Conservation (phyloP, 225 moss, liverwort and hornwort genomes). For the Anthoceros angustus region DNA sequence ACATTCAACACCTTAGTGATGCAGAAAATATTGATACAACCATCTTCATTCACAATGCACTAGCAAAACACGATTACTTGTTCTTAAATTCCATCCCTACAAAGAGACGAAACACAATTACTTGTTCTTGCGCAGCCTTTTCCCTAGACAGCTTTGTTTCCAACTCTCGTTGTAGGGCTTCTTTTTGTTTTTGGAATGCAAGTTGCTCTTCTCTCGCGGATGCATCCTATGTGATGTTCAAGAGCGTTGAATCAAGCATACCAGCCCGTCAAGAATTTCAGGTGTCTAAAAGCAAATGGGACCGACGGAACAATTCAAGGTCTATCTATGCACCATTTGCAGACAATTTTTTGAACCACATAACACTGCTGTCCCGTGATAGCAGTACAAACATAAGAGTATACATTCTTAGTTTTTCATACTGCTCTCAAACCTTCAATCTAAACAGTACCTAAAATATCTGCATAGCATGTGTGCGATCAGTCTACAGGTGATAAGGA, state of each 20-base stretch:
- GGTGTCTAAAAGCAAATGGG: too few species aligned
- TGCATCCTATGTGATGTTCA: slow-evolving; percentile 14
- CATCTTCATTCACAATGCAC: not conserved
- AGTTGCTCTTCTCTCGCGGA: slow-evolving; percentile 16
- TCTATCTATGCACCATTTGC: too few species aligned
- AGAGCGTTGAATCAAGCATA: not conserved
- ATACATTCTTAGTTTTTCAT: too few species aligned
- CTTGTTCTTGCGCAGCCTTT: slow-evolving; percentile 12
- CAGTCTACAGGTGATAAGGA: not conserved
- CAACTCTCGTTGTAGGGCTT: slow-evolving; percentile 17
- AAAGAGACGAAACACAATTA: not conserved
- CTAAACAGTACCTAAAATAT: not conserved
- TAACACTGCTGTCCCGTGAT: too few species aligned
- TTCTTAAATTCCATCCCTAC: not conserved
- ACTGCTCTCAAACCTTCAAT: too few species aligned
- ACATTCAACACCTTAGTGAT: not conserved
- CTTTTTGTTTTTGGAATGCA: slow-evolving; percentile 17
- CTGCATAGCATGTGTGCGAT: not conserved
- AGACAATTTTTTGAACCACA: too few species aligned
- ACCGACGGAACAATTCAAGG: too few species aligned
- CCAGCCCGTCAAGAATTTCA: not conserved
- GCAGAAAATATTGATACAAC: not conserved
- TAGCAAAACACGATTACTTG: not conserved
- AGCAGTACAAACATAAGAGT: too few species aligned
- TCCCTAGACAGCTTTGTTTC: slow-evolving; percentile 16